These are phyloP conservation scores for Aspergillus hiratsukae DNA, from an alignment of 2,329 filamentous ascomycete genomes.

Conservation along the genomic window DNA sequence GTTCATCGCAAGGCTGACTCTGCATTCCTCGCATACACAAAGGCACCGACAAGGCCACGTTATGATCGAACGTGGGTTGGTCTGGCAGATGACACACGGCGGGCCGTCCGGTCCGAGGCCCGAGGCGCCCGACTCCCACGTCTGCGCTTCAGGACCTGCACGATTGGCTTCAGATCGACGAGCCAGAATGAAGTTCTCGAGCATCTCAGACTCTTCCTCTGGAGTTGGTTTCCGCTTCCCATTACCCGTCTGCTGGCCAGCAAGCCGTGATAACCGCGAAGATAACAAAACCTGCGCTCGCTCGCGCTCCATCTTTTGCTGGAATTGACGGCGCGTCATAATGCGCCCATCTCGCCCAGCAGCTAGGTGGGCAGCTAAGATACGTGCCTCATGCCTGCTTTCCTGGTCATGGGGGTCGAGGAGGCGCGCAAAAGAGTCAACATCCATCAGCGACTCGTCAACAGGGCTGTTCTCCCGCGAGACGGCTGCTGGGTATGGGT, in stretches of 20 bases:
- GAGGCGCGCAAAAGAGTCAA: conserved; percentile 68
- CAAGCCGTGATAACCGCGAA: conserved; percentile 32
- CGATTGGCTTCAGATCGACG: conserved; percentile 38
- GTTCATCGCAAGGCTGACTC: conserved; percentile 89
- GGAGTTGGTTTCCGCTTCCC: conserved; percentile 33
- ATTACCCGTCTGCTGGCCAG: conserved; percentile 7
- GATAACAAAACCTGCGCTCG: conserved; percentile 64
- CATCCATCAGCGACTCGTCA: conserved; percentile 59
- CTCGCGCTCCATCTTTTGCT: conserved; percentile 62
- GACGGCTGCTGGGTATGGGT: conserved; percentile 51
- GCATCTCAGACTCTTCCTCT: conserved; percentile 54
- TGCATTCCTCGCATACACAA: conserved; percentile 89
- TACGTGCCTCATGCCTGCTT: conserved; percentile 73
- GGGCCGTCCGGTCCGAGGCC: conserved; percentile 71
- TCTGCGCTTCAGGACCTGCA: conserved; percentile 22
- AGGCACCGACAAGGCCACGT: conserved; percentile 96
- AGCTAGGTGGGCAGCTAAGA: conserved; percentile 74
- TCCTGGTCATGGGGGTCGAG: conserved; percentile 75
- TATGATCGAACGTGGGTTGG: conserved; percentile 77
- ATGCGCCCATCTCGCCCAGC: conserved; percentile 54
- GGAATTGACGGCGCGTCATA: conserved; percentile 77
- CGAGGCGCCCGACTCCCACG: conserved; percentile 67
- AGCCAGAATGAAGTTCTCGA: conserved; percentile 57
- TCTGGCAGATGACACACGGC: conserved; percentile 90
- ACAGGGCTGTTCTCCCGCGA: conserved; percentile 48